Percentiles rank a stretch among this genome's conserved stretches.
phyloP scores from a whole-genome alignment of 345 rosid genomes.

The Fremontodendron californicum region DNA sequence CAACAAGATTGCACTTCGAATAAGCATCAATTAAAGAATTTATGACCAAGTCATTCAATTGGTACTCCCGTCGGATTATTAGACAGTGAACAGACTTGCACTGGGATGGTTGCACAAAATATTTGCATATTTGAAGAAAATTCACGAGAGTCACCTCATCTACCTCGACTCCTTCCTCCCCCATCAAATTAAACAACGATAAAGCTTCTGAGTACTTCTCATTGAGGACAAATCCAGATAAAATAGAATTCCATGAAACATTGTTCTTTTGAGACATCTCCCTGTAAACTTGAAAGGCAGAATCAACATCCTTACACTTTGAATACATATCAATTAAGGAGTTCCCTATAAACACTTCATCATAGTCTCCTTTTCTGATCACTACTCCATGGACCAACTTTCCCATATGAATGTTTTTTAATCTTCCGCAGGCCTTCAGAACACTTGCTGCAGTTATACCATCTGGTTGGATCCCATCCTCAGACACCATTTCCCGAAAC shows the following conservation, averaged over 20 bases:
- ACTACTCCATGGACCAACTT: conserved; percentile 50
- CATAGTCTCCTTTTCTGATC: conserved; percentile 38
- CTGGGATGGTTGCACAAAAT: conserved; percentile 31
- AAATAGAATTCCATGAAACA: conserved; percentile 65
- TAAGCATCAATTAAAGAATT: conserved; percentile 66
- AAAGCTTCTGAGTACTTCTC: conserved; percentile 46
- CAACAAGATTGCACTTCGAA: conserved; percentile 41
- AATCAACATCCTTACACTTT: conserved; percentile 37
- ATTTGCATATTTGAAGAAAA: conserved; percentile 56
- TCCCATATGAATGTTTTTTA: conserved; percentile 35
- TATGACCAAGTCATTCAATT: conserved; percentile 35
- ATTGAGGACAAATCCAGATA: conserved; percentile 50
- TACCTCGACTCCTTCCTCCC: conserved; percentile 26
- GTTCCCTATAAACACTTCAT: conserved; percentile 51
- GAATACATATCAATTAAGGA: conserved; percentile 69
- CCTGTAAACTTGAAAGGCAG: conserved; percentile 48
- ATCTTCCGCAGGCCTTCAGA: conserved; percentile 52
- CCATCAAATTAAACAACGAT: conserved; percentile 40
- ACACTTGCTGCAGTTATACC: conserved; percentile 40
- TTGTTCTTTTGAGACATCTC: conserved; percentile 38
- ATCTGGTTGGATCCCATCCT: conserved; percentile 42
- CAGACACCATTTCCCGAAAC: conserved; percentile 48
- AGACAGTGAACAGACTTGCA: conserved; percentile 60
- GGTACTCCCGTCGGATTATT: conserved; percentile 38
- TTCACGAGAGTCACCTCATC: conserved; percentile 59